Evolutionary conservation across 495 filamentous ascomycete genomes (phyloP).

Genomic region (Hyaloscypha hepaticicola): DNA sequence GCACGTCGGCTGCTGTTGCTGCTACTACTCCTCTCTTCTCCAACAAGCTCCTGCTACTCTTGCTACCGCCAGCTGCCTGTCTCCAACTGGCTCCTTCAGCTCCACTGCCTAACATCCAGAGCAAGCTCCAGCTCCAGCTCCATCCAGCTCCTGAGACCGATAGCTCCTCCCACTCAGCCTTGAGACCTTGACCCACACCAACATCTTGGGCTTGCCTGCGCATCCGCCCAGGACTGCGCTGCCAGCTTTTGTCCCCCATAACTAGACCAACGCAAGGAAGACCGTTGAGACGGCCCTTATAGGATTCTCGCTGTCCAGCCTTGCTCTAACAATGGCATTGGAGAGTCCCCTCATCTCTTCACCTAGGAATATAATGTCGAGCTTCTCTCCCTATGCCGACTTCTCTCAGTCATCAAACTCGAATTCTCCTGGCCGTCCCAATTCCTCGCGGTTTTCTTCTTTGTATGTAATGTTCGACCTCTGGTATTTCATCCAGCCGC

Average conservation of each 20-base stretch:
- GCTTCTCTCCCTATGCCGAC: conserved; percentile 58
- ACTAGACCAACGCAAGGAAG: conserved; percentile 14
- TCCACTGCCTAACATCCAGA: conserved; percentile 3
- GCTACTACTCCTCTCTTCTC: background rate
- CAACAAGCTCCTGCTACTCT: background rate
- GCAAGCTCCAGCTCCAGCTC: conserved; percentile 7
- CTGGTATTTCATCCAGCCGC: background rate
- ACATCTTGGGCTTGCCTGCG: conserved; percentile 9
- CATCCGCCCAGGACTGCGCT: conserved; percentile 9
- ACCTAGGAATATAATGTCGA: conserved; percentile 49
- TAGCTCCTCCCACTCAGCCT: conserved; percentile 22
- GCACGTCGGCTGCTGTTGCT: background rate
- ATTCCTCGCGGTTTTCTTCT: conserved; percentile 29
- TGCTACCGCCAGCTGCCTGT: background rate
- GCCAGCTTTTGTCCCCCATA: conserved; percentile 17
- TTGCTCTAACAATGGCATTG: conserved; percentile 51
- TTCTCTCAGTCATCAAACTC: conserved; percentile 46
- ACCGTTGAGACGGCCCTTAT: conserved; percentile 15
- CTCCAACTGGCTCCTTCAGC: conserved; percentile 1
- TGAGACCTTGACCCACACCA: conserved; percentile 28
- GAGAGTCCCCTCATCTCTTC: conserved; percentile 51
- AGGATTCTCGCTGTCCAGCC: conserved; percentile 22
- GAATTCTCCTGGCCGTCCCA: conserved; percentile 44
- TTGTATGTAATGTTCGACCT: conserved; percentile 21
- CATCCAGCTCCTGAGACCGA: conserved; percentile 1